phyloP scores from a whole-genome alignment of 306 rosid species.

The Cucumis melo region DNA sequence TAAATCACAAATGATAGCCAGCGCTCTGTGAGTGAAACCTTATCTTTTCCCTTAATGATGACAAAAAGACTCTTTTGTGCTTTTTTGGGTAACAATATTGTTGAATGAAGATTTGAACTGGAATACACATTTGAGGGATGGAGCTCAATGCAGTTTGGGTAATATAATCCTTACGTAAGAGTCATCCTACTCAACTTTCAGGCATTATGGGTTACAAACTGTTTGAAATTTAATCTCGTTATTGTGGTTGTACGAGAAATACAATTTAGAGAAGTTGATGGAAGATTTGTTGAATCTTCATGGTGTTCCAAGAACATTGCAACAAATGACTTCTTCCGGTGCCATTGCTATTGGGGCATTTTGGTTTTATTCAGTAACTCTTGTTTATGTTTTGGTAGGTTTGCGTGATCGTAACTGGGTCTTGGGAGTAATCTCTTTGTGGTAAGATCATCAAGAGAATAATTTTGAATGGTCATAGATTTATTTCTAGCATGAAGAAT shows the following conservation, averaged over 20 bases:
- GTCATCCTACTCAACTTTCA: too few relatives aligned
- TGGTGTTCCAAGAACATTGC: neutral
- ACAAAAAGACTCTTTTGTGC: neutral
- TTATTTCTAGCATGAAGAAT: neutral
- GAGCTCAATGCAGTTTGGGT: neutral
- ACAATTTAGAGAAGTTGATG: neutral
- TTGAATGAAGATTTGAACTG: neutral
- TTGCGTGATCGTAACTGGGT: neutral
- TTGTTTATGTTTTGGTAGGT: neutral
- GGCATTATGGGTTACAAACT: neutral
- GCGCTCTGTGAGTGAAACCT: neutral
- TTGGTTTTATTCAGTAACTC: neutral
- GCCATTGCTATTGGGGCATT: neutral
- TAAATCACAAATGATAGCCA: neutral
- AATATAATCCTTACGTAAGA: too few relatives aligned
- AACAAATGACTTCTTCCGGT: neutral
- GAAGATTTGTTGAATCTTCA: neutral
- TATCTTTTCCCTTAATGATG: neutral
- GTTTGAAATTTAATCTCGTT: neutral
- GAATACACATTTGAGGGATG: neutral
- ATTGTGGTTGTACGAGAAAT: neutral
- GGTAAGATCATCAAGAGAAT: neutral
- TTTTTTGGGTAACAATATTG: neutral
- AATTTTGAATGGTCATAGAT: neutral
- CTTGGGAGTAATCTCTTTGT: neutral